Conservation (phyloP, 306 rosid genomes). For the Aeschynomene evenia region DNA sequence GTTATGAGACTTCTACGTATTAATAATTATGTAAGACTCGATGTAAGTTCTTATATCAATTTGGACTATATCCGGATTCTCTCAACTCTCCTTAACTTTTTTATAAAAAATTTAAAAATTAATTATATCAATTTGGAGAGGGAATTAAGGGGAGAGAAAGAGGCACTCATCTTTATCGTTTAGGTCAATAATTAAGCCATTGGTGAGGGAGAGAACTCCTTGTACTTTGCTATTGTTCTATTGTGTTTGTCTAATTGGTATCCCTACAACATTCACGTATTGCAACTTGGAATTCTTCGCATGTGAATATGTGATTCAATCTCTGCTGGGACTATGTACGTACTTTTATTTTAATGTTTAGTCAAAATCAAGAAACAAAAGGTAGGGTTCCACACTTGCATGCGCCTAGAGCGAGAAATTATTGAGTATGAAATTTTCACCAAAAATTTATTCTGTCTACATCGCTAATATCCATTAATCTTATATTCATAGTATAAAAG, state of each 20-base stretch:
- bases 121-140: not conserved
- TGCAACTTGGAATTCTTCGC: conserved; percentile 18
- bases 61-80: too few species aligned
- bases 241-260: conserved; percentile 34
- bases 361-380: conserved; percentile 44
- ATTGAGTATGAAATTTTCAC: not conserved
- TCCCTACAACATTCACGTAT: conserved; percentile 27
- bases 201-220: conserved; percentile 21
- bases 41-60: too few species aligned
- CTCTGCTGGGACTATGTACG: conserved; percentile 30
- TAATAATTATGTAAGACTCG: too few species aligned
- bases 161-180: conserved; percentile 6
- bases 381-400: conserved; percentile 20
- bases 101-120: too few species aligned
- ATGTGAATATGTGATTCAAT: conserved; percentile 28
- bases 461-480: too few species aligned
- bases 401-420: not conserved
- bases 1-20: too few species aligned
- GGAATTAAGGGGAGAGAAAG: not conserved
- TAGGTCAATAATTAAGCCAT: conserved; percentile 18
- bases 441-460: too few species aligned
- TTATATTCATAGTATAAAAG: too few species aligned
- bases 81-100: too few species aligned
- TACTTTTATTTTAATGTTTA: conserved; percentile 38
- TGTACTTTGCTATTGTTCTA: conserved; percentile 40